These are phyloP conservation scores for Hyparrhenia diplandra DNA, from an alignment of 176 grass and related monocot species.

Conservation along the genomic window DNA sequence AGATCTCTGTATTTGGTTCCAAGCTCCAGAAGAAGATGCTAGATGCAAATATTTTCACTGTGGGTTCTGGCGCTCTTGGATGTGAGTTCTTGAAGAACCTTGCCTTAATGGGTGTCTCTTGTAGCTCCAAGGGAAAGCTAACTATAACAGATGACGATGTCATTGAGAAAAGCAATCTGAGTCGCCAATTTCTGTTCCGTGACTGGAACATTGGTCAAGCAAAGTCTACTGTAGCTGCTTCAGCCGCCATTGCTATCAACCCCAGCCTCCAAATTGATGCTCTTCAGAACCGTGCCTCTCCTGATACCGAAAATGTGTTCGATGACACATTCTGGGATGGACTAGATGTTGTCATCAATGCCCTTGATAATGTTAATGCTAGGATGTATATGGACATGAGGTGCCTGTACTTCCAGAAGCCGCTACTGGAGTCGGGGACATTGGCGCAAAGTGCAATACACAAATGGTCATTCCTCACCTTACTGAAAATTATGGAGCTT, in stretches of 20 bases:
- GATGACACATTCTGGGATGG: conserved; percentile 65
- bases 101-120: conserved; percentile 67
- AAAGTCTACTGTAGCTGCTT: conserved; percentile 58
- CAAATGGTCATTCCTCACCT: conserved; percentile 72
- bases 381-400: conserved; percentile 82
- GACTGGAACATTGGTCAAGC: conserved; percentile 74
- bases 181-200: conserved; percentile 69
- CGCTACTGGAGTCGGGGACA: conserved; percentile 73
- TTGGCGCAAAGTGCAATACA: conserved; percentile 69
- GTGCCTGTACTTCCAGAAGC: conserved; percentile 78
- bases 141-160: conserved; percentile 80
- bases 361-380: conserved; percentile 68
- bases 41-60: conserved; percentile 68
- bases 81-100: conserved; percentile 89
- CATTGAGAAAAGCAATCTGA: conserved; percentile 77
- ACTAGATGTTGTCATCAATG: conserved; percentile 65
- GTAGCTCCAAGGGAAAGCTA: conserved; percentile 52
- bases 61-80: conserved; percentile 70
- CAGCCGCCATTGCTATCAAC: conserved; percentile 44
- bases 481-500: conserved; percentile 29
- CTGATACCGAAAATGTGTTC: conserved; percentile 70
- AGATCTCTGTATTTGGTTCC: conserved; percentile 73
- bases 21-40: conserved; percentile 75
- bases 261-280: conserved; percentile 46
- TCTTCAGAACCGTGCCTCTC: conserved; percentile 64